Conservation (phyloP, 441 rosid species). For the Bocquillonia castaneifolia region DNA sequence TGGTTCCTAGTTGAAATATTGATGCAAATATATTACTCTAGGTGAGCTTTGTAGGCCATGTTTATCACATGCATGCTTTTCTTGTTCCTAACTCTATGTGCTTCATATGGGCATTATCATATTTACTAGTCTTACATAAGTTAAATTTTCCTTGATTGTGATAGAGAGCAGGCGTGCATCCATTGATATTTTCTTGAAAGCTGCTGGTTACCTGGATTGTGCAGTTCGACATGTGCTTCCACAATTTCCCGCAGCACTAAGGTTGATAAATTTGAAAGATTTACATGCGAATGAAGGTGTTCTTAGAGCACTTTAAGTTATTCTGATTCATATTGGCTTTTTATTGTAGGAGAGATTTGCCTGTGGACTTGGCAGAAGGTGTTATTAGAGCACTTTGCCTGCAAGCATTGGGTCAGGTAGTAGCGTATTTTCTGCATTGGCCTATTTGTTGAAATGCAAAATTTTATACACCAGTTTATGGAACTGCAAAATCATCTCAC, state of each 20-base stretch:
- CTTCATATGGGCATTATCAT: neutral
- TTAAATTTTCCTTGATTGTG: constrained; percentile 20
- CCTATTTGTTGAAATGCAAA: constrained; percentile 4
- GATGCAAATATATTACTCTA: neutral
- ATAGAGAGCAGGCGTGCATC: constrained; percentile 87
- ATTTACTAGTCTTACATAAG: constrained; percentile 8
- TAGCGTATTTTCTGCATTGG: constrained; percentile 6
- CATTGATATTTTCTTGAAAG: constrained; percentile 88
- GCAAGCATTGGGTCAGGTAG: constrained; percentile 97
- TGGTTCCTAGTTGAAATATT: neutral
- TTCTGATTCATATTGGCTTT: constrained; percentile 16
- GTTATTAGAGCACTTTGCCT: constrained; percentile 82
- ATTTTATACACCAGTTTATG: neutral
- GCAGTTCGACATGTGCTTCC: constrained; percentile 89
- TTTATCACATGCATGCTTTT: neutral
- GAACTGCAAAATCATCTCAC: neutral
- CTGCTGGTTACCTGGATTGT: constrained; percentile 93
- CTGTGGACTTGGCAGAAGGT: constrained; percentile 92
- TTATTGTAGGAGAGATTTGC: constrained; percentile 71
- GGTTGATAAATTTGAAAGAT: constrained; percentile 42
- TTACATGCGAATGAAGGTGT: constrained; percentile 7
- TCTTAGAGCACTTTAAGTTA: constrained; percentile 11
- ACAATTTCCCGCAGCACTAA: constrained; percentile 63
- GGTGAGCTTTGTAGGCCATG: neutral
- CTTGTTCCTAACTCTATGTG: constrained; percentile 12